phyloP scores from a whole-genome alignment of 2,329 filamentous ascomycete genomes.

The Dactylella cylindrospora region DNA sequence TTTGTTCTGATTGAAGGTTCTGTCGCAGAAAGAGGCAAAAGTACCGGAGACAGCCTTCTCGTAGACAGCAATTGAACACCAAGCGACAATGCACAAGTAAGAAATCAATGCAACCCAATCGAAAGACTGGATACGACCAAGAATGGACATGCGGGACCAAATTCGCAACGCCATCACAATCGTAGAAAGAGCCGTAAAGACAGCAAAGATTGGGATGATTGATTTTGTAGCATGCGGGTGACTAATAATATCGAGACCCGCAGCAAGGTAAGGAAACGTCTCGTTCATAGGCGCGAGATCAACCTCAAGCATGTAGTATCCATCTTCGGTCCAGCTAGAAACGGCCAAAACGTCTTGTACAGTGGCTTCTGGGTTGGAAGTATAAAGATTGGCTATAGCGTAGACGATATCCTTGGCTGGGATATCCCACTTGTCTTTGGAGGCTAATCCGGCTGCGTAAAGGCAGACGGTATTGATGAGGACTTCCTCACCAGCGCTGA shows the following conservation, averaged over 20 bases:
- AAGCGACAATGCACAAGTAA: conserved; percentile 28
- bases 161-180: conserved; percentile 39
- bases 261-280: conserved; percentile 19
- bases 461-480: conserved; percentile 37
- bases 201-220: conserved; percentile 40
- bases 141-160: conserved; percentile 40
- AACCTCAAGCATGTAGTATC: conserved; percentile 17
- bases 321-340: conserved; percentile 28
- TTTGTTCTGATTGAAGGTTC: conserved; percentile 25
- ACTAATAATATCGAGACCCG: conserved; percentile 5
- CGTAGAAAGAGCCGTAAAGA: conserved; percentile 35
- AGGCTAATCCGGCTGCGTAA: conserved; percentile 28
- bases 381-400: conserved; percentile 15
- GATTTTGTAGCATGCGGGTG: conserved; percentile 21
- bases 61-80: conserved; percentile 31
- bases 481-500: conserved; percentile 10
- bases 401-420: conserved; percentile 26
- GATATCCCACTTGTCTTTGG: conserved; percentile 22
- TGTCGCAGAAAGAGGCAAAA: conserved; percentile 33
- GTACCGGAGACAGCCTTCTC: conserved; percentile 30
- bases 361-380: conserved; percentile 10
- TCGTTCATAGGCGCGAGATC: conserved; percentile 31
- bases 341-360: conserved; percentile 7
- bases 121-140: conserved; percentile 40
- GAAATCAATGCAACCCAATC: conserved; percentile 31